phyloP scores from a whole-genome alignment of 495 filamentous ascomycete genomes.

The Trichoderma asperelloides region DNA sequence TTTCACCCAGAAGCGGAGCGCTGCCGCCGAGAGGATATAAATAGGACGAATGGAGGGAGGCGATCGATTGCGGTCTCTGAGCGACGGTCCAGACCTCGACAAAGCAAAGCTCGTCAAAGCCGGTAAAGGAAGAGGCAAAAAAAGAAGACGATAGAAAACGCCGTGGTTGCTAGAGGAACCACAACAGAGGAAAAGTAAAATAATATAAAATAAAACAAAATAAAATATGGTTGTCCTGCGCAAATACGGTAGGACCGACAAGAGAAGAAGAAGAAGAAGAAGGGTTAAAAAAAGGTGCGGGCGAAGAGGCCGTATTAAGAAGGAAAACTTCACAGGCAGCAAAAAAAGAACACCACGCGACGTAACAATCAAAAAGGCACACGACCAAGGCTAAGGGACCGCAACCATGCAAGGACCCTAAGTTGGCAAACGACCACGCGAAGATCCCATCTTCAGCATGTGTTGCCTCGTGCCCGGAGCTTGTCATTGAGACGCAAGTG shows the following conservation, averaged over 20 bases:
- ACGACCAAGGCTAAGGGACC: constrained; percentile 4
- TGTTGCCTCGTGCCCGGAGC: not conserved
- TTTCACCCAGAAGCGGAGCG: not conserved
- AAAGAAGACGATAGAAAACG: not conserved
- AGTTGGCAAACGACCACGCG: constrained; percentile 4
- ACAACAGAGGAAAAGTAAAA: not conserved
- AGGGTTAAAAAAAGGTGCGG: not conserved
- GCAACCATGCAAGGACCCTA: not conserved
- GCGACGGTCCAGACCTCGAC: not conserved
- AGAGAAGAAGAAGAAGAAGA: not conserved
- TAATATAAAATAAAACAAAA: no score
- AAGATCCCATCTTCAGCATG: constrained; percentile 6
- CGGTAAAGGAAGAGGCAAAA: not conserved
- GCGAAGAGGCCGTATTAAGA: not conserved
- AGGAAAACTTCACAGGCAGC: not conserved
- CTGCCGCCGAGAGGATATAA: not conserved
- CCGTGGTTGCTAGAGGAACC: not conserved
- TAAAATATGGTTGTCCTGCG: not conserved
- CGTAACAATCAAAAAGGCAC: not conserved
- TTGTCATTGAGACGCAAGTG: not conserved
- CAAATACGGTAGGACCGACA: not conserved
- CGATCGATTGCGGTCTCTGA: not conserved
- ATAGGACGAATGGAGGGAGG: not conserved
- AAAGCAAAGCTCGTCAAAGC: not conserved
- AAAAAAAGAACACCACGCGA: not conserved